Conservation (phyloP, 2,329 filamentous ascomycete genomes). For the Sporothrix pallida region DNA sequence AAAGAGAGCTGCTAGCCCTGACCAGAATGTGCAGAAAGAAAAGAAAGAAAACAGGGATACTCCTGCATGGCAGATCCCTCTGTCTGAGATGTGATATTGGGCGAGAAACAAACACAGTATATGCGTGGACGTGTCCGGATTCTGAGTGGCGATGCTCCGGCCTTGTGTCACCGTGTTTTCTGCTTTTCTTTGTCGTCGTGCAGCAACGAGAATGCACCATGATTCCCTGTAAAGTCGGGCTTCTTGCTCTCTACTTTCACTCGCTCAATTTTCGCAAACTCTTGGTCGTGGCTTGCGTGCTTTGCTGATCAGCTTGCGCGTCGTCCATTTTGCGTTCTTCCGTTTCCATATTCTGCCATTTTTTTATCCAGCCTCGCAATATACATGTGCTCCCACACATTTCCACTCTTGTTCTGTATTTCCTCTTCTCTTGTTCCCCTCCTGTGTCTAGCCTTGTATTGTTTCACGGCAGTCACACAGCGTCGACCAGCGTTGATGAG, state of each 20-base stretch:
- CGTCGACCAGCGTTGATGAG: conserved; percentile 5
- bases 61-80: not conserved
- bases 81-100: not conserved
- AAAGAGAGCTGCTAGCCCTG: not conserved
- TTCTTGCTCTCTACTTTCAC: not conserved
- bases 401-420: not conserved
- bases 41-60: not conserved
- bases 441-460: conserved; percentile 30
- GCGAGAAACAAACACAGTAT: not conserved
- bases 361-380: conserved; percentile 27
- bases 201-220: not conserved
- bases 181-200: not conserved
- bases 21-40: not conserved
- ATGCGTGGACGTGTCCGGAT: not conserved
- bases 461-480: conserved; percentile 28
- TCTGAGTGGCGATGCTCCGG: conserved; percentile 31
- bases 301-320: not conserved
- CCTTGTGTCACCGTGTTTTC: not conserved
- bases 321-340: not conserved
- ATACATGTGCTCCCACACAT: not conserved
- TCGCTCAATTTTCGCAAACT: not conserved
- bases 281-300: not conserved
- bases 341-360: not conserved
- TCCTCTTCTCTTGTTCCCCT: not conserved
- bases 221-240: not conserved